A percentile compares a stretch with the other conserved stretches of the same genome.
Evolutionary conservation across 1,139 yeast species (phyloP).

Genomic region (Candida buenavistaensis): DNA sequence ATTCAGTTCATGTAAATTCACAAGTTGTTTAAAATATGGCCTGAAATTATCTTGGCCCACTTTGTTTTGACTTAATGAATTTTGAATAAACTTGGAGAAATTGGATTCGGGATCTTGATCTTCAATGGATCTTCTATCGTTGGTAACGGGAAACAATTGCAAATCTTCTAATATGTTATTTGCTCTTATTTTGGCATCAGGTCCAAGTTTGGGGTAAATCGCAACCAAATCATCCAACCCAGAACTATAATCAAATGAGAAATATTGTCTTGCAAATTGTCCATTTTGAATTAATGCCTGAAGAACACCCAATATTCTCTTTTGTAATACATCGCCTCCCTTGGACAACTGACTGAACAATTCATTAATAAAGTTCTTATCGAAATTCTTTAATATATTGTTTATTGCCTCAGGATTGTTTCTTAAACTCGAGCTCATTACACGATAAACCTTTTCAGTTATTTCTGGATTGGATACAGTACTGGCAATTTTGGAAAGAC

Average conservation of each 20-base stretch:
- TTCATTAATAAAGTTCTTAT: conserved; percentile 14
- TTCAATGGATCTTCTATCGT: conserved; percentile 25
- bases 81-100: conserved; percentile 34
- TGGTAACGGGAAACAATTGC: conserved; percentile 19
- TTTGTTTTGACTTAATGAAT: conserved; percentile 21
- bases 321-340: conserved; percentile 35
- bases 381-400: conserved; percentile 19
- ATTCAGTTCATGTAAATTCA: conserved; percentile 32
- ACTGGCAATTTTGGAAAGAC: conserved; percentile 18
- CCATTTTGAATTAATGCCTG: conserved; percentile 40
- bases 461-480: conserved; percentile 15
- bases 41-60: conserved; percentile 37
- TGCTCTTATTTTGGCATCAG: conserved; percentile 32
- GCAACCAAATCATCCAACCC: conserved; percentile 29
- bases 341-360: conserved; percentile 20
- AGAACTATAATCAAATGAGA: conserved; percentile 19
- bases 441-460: conserved; percentile 49
- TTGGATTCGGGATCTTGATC: conserved; percentile 23
- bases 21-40: conserved; percentile 43
- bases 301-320: conserved; percentile 50
- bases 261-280: conserved; percentile 27
- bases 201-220: conserved; percentile 29
- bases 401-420: conserved; percentile 69
- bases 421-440: conserved; percentile 60
- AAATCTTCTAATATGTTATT: conserved; percentile 44